Evolutionary conservation across 768 basidiomycete genomes (phyloP).

Genomic region (Collybiopsis confluens): DNA sequence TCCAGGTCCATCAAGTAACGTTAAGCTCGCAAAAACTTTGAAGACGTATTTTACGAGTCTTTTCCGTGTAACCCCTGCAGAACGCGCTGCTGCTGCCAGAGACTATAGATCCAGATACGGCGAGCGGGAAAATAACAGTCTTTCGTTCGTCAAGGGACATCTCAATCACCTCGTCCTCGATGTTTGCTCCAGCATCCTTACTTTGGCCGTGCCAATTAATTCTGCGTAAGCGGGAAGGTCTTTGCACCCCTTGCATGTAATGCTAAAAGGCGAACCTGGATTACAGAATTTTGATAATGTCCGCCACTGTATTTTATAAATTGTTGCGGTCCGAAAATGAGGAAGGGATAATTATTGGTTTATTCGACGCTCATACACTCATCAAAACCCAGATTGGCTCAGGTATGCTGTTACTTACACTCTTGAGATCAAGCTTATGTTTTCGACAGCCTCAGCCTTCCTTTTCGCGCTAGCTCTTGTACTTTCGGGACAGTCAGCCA

Average conservation of each 20-base stretch:
- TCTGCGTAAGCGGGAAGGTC: constrained; percentile 40
- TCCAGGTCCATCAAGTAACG: constrained; percentile 13
- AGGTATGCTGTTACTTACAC: constrained; percentile 29
- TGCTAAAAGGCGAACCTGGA: neutral
- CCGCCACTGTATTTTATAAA: constrained; percentile 64
- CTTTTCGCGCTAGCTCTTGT: constrained; percentile 76
- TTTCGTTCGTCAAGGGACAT: constrained; percentile 46
- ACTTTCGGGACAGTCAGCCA: constrained; percentile 73
- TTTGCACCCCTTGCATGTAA: neutral
- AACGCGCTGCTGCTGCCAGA: constrained; percentile 24
- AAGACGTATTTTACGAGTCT: constrained; percentile 16
- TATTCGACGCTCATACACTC: constrained; percentile 71
- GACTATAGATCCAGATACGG: constrained; percentile 35
- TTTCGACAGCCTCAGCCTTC: constrained; percentile 48
- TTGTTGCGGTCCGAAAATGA: constrained; percentile 20
- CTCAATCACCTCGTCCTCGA: constrained; percentile 55
- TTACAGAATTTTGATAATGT: constrained; percentile 64
- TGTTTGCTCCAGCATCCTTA: constrained; percentile 54
- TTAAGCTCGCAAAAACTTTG: constrained; percentile 4
- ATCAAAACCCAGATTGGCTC: constrained; percentile 53
- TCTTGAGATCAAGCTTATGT: constrained; percentile 3
- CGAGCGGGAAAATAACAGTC: constrained; percentile 44
- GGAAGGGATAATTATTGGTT: constrained; percentile 43
- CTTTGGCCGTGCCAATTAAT: constrained; percentile 75
- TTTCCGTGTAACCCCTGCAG: constrained; percentile 27